A percentile compares a stretch with the other conserved stretches of the same genome.
phyloP scores from a whole-genome alignment of 2,329 filamentous ascomycete genomes.

The Fusarium albosuccineum region DNA sequence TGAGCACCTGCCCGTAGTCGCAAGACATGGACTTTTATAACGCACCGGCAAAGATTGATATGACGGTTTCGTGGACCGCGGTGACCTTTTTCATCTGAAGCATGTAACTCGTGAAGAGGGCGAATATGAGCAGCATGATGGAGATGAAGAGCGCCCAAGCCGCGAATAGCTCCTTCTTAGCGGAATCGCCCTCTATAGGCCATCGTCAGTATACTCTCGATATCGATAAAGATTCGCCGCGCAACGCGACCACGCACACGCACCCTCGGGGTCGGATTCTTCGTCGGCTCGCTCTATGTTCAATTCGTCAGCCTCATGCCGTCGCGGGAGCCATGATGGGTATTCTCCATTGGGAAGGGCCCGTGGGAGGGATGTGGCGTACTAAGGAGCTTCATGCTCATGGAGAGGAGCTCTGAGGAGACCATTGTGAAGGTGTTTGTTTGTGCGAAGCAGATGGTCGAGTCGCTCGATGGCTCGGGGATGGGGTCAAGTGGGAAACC shows the following conservation, averaged over 20 bases:
- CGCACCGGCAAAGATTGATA: slow-evolving; percentile 94
- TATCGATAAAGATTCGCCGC: slow-evolving; percentile 2
- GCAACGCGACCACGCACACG: slow-evolving; percentile 35
- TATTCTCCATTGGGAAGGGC: slow-evolving; percentile 9
- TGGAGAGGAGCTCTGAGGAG: slow-evolving; percentile 43
- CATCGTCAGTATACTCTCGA: slow-evolving; percentile 37
- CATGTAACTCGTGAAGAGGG: slow-evolving; percentile 97
- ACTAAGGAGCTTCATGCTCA: slow-evolving; percentile 52
- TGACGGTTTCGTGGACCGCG: slow-evolving; percentile 96
- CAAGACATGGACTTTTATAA: background rate
- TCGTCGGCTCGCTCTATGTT: slow-evolving; percentile 48
- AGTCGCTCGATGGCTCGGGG: slow-evolving; percentile 29
- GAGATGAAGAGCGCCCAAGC: slow-evolving; percentile 99
- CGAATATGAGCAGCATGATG: slow-evolving; percentile 91
- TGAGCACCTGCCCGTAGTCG: slow-evolving; percentile 41
- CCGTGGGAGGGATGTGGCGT: slow-evolving; percentile 27
- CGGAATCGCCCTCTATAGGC: slow-evolving; percentile 77
- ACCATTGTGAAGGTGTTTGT: slow-evolving; percentile 35
- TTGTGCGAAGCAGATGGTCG: background rate
- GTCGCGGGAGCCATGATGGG: slow-evolving; percentile 9
- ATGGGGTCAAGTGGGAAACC: slow-evolving; percentile 35
- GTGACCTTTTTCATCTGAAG: slow-evolving; percentile 97
- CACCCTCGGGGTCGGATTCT: slow-evolving; percentile 53
- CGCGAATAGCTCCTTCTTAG: slow-evolving; percentile 92
- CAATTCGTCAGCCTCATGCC: slow-evolving; percentile 37